phyloP scores from a whole-genome alignment of 306 rosid genomes.

The Lotus japonicus region DNA sequence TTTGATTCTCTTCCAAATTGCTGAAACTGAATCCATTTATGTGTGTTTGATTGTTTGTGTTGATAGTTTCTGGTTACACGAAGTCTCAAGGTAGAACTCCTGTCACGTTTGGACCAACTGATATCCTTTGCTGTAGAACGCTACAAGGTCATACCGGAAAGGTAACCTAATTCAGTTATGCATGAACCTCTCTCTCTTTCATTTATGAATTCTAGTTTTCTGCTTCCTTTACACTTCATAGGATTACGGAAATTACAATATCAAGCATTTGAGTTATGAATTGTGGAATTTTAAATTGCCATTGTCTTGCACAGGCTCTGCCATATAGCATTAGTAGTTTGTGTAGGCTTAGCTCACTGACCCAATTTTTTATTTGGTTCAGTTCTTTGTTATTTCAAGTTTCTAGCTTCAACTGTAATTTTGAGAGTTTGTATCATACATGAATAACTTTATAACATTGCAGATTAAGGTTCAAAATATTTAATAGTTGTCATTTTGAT shows the following conservation, averaged over 20 bases:
- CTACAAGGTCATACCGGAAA: conserved; percentile 85
- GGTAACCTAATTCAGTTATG: conserved; percentile 29
- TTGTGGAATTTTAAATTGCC: background rate
- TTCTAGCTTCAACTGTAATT: too few relatives aligned
- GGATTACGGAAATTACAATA: background rate
- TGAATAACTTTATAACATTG: too few relatives aligned
- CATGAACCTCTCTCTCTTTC: background rate
- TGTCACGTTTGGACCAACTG: conserved; percentile 80
- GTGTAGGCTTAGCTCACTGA: too few relatives aligned
- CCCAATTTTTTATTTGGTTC: too few relatives aligned
- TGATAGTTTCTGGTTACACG: conserved; percentile 70
- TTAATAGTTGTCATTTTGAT: too few relatives aligned
- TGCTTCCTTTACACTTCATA: background rate
- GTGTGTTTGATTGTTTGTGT: too few relatives aligned
- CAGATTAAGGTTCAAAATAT: too few relatives aligned
- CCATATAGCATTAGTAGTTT: too few relatives aligned
- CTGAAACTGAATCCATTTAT: conserved; percentile 11
- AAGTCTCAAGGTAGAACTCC: conserved; percentile 67
- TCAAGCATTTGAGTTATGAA: background rate
- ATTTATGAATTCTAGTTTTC: background rate
- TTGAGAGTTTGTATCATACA: too few relatives aligned
- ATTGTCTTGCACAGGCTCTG: too few relatives aligned
- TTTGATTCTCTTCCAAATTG: conserved; percentile 22
- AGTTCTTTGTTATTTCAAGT: too few relatives aligned
- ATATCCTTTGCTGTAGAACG: conserved; percentile 95